Base-by-base conservation (phyloP, 495 filamentous ascomycete genomes). In the Hypoxylon lenormandii region DNA sequence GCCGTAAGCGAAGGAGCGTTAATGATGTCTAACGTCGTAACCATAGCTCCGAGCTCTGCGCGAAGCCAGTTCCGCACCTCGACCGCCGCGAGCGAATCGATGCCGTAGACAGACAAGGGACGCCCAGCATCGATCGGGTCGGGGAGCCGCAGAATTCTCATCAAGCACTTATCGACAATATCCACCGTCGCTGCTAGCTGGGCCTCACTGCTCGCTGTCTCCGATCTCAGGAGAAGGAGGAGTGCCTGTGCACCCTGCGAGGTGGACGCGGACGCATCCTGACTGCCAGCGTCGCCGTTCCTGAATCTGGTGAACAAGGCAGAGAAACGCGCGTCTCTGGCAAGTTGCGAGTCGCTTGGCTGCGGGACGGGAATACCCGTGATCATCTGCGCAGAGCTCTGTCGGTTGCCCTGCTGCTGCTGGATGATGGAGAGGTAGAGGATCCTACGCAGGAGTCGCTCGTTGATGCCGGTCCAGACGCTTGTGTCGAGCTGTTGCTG, bases 31-130 rank as follows among this genome's bases (percentile, higher is more conserved):
- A 28, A 28, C 3, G 26, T 28, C 3, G 3, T 28, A 3, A 28
- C 3, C 26, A 3, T 7, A 28, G 26, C 26, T 3, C 26, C 26
- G 3, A 28, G 7, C 7, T 49, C 22, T 19, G 38, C 4, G 16
- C 28, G 28, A 1, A 5, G 21, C 66, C 68, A 78, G 50, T 76
- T 75, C 13, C 76, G 59, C 18, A 78, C 37, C 38, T 79, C 76
- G 19, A 79, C 70, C 5, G 77, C 76, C 4, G 60, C 28, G 11
- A 78, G 59, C 11, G 72, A 79, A 22, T 79, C 76, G 3, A 77
- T 3, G 0, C 78, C 73, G 50, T 78, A 78, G 4, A 13, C 33
- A 1, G 59, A 40, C 36, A 77, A 46, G 19, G 73, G 62, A 50
- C 68, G 63, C 3, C 30, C 61, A 3, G 68, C 23, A 26, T 77